Evolutionary conservation across 2,329 filamentous ascomycete genomes (phyloP).

Genomic region (Rutstroemia sp.): DNA sequence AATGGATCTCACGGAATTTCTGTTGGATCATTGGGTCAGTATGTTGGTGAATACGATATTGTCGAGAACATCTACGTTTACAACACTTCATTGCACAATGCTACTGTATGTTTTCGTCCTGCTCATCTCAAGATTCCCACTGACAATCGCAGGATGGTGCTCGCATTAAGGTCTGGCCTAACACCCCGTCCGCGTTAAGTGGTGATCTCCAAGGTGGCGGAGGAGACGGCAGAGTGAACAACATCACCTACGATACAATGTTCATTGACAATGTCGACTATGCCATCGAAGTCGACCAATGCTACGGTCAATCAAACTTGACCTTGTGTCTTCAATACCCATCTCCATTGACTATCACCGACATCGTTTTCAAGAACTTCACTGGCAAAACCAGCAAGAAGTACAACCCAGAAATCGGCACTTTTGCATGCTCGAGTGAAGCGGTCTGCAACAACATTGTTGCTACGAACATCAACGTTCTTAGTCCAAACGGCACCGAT

Average conservation of each 20-base stretch:
- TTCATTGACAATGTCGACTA: slow-evolving; percentile 55
- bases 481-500: slow-evolving; percentile 39
- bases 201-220: slow-evolving; percentile 57
- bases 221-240: slow-evolving; percentile 52
- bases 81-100: slow-evolving; percentile 52
- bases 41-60: slow-evolving; percentile 52
- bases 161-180: slow-evolving; percentile 68
- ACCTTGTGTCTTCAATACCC: slow-evolving; percentile 54
- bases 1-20: slow-evolving; percentile 66
- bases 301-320: slow-evolving; percentile 54
- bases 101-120: slow-evolving; percentile 30
- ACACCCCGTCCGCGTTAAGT: slow-evolving; percentile 41
- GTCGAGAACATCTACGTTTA: slow-evolving; percentile 62
- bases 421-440: slow-evolving; percentile 40
- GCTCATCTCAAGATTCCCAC: slow-evolving; percentile 14
- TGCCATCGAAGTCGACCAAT: slow-evolving; percentile 58
- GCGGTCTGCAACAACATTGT: slow-evolving; percentile 43
- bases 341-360: slow-evolving; percentile 45
- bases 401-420: slow-evolving; percentile 37
- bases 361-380: slow-evolving; percentile 50
- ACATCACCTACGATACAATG: slow-evolving; percentile 61
- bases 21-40: slow-evolving; percentile 66
- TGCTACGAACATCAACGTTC: slow-evolving; percentile 38
- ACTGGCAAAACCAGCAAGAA: slow-evolving; percentile 43
- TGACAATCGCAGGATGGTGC: slow-evolving; percentile 48